Conservation (phyloP, 1,284 basidiomycete genomes). For the Fomitiporia mediterranea region DNA sequence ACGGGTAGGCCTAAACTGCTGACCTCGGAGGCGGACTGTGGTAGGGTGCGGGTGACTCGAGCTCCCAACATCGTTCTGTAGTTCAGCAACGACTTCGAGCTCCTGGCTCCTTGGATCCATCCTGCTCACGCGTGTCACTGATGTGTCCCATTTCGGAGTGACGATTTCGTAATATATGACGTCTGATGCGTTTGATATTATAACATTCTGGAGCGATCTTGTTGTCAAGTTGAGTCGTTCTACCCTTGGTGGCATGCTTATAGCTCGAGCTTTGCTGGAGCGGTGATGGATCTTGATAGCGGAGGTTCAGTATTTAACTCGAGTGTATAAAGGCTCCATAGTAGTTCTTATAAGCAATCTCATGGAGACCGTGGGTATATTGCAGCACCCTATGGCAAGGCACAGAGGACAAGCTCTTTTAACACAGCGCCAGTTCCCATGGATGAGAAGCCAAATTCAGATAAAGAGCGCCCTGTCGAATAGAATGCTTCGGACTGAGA, state of each 20-base stretch:
- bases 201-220: slow-evolving; percentile 34
- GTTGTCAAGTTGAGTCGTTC: slow-evolving; percentile 38
- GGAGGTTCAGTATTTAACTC: neutral
- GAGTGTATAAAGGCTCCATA: neutral
- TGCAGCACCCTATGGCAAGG: slow-evolving; percentile 11
- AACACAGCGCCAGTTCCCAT: slow-evolving; percentile 10
- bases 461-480: neutral
- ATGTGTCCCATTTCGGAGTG: slow-evolving; percentile 38
- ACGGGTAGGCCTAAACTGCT: slow-evolving; percentile 26
- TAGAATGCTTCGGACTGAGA: neutral
- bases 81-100: slow-evolving; percentile 33
- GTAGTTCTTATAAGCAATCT: neutral
- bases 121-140: slow-evolving; percentile 34
- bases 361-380: slow-evolving; percentile 13
- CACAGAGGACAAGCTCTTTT: neutral
- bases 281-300: neutral
- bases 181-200: slow-evolving; percentile 36
- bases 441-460: slow-evolving; percentile 7
- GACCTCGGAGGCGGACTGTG: slow-evolving; percentile 28
- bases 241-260: slow-evolving; percentile 21
- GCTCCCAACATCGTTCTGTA: slow-evolving; percentile 31
- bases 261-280: neutral
- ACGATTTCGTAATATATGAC: slow-evolving; percentile 39
- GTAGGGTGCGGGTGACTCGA: slow-evolving; percentile 24
- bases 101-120: slow-evolving; percentile 32